phyloP scores from a whole-genome alignment of 371 early-diverging fungal genomes.

The Coemansia sp. region DNA sequence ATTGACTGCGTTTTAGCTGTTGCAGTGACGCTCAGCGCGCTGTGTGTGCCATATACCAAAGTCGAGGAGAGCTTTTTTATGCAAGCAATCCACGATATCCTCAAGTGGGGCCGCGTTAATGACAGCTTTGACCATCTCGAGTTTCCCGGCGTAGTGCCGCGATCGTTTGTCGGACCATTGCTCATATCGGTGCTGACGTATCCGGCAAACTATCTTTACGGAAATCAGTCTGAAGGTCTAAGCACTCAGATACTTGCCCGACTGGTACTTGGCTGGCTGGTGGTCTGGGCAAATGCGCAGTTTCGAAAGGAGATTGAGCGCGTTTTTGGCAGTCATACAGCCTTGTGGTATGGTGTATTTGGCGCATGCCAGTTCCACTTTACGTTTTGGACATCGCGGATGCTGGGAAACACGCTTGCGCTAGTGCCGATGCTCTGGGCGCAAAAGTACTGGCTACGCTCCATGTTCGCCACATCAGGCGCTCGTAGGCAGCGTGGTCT shows the following conservation, averaged over 20 bases:
- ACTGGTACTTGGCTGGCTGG: constrained; percentile 55
- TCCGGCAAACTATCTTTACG: constrained; percentile 27
- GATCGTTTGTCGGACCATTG: constrained; percentile 85
- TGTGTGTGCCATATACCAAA: constrained; percentile 76
- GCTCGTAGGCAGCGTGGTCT: constrained; percentile 18
- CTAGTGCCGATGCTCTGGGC: constrained; percentile 62
- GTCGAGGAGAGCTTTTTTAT: constrained; percentile 96
- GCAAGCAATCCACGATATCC: constrained; percentile 89
- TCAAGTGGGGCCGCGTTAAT: constrained; percentile 54
- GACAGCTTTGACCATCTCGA: constrained; percentile 71
- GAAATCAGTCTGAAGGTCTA: constrained; percentile 29
- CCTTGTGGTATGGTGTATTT: constrained; percentile 62
- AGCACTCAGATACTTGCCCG: constrained; percentile 53
- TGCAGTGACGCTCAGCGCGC: constrained; percentile 18
- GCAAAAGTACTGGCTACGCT: constrained; percentile 41
- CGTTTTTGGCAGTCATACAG: constrained; percentile 61
- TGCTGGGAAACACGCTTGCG: constrained; percentile 86
- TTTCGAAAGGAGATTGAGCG: constrained; percentile 42
- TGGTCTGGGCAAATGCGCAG: constrained; percentile 36
- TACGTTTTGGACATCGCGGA: constrained; percentile 83
- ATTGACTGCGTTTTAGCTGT: constrained; percentile 25
- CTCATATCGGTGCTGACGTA: constrained; percentile 48
- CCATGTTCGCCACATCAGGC: not conserved
- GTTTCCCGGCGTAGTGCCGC: constrained; percentile 93
- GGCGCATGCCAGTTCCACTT: constrained; percentile 80